These are phyloP conservation scores for Candida odintsovae DNA, from an alignment of 805 yeast genomes.

Conservation along the genomic window DNA sequence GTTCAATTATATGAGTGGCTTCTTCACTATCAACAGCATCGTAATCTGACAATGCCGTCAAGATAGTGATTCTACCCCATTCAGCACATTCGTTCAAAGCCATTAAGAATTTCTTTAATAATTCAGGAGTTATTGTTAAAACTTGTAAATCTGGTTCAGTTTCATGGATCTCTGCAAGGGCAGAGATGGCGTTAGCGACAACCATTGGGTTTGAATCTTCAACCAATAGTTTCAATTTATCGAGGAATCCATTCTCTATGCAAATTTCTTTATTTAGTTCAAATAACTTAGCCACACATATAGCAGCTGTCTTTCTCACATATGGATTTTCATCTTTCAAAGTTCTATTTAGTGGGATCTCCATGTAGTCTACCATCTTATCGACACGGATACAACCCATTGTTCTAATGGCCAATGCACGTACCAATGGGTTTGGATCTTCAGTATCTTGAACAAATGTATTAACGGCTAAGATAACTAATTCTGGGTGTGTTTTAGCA, in stretches of 20 bases:
- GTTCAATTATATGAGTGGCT: conserved; percentile 79
- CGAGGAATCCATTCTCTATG: conserved; percentile 80
- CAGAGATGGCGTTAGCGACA: conserved; percentile 86
- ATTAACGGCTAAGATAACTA: conserved; percentile 92
- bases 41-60: conserved; percentile 76
- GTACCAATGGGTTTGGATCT: conserved; percentile 92
- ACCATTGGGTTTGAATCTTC: conserved; percentile 95
- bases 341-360: conserved; percentile 80
- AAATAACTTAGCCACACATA: conserved; percentile 92
- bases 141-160: conserved; percentile 50
- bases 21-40: conserved; percentile 50
- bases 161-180: conserved; percentile 78
- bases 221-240: conserved; percentile 56
- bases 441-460: conserved; percentile 93
- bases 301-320: conserved; percentile 95
- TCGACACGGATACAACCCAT: conserved; percentile 98
- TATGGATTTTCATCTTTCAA: conserved; percentile 92
- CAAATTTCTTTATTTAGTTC: conserved; percentile 79
- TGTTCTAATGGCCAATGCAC: conserved; percentile 95
- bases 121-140: conserved; percentile 33
- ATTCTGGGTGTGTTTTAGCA: conserved; percentile 93
- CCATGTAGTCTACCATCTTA: conserved; percentile 92
- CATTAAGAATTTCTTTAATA: conserved; percentile 59
- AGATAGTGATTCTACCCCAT: conserved; percentile 94
- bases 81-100: conserved; percentile 97